These are phyloP conservation scores for Adansonia madagascariensis DNA, from an alignment of 441 rosid species.

Conservation along the genomic window DNA sequence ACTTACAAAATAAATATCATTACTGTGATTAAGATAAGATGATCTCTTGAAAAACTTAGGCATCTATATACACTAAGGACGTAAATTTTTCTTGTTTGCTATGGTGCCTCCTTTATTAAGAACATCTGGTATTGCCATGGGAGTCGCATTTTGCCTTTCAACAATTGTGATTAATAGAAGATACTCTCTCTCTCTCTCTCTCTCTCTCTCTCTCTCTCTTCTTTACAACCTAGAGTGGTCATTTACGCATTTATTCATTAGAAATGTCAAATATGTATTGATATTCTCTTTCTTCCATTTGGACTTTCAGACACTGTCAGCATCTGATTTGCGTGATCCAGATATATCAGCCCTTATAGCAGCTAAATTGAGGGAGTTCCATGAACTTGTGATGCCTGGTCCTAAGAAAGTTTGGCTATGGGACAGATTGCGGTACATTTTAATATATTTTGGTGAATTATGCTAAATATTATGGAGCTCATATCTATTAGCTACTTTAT, in stretches of 20 bases:
- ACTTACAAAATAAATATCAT: background rate
- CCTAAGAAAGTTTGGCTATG: constrained; percentile 60
- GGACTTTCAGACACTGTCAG: constrained; percentile 77
- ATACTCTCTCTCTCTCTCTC: background rate
- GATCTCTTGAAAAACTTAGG: background rate
- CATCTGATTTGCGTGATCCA: constrained; percentile 78
- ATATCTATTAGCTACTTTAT: background rate
- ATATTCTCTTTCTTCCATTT: constrained; percentile 21
- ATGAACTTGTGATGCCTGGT: constrained; percentile 78
- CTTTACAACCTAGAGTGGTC: background rate
- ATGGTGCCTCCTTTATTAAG: background rate
- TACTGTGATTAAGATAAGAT: background rate
- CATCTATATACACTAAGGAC: background rate
- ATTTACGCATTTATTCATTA: background rate
- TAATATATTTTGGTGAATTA: background rate
- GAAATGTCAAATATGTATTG: background rate
- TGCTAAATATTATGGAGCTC: background rate
- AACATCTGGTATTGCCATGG: background rate
- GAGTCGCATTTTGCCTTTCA: background rate
- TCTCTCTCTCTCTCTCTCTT: no score
- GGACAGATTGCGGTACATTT: constrained; percentile 68
- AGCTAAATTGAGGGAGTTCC: constrained; percentile 83
- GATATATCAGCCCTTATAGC: constrained; percentile 75
- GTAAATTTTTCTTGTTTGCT: background rate
- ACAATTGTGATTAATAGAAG: background rate